Evolutionary conservation across 164 flowering plant genomes (phyloP), one percentile per base, ranked within the genome.

Genomic region (Chloranthus sessilifolius): DNA sequence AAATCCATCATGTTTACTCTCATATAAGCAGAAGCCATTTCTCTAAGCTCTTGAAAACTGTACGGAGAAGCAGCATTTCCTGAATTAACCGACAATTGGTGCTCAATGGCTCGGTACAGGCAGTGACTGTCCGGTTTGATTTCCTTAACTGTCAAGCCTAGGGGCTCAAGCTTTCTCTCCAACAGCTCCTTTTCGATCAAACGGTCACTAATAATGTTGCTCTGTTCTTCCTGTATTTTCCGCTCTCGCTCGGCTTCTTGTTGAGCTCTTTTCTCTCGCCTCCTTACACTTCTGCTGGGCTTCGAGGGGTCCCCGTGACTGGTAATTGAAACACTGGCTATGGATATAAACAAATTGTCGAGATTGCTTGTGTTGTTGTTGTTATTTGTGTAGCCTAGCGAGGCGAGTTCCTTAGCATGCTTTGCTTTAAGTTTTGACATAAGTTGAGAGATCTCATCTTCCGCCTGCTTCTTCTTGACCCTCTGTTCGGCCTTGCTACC

Each of bases 401-500:
- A 76, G 46, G 89, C 85, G 41, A 92, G 94, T 65, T 92, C 96
- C 43, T 77, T 65, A 0, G 88, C 77, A 16, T 88, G 98, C 44
- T 65, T 79, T 60, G 76, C 85, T 61, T 82, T 83, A 27, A 92
- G 89, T 66, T 83, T 53, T 0, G 75, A 50, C 1, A 95, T 83
- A 22, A 85, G 83, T 37, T 41, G 59, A 30, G 87, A 69, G 39
- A 92, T 78, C 56, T 88, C 88, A 53, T 92, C 95, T 53, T 92
- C 98, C 38, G 88, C 97, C 52, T 80, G 88, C 69, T 92, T 92
- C 72, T 92, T 86, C 75, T 92, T 88, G 14, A 86, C 80, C 60
- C 88, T 92, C 69, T 88, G 98, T 54, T 92, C 97, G 27, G 96
- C 95, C 67, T 92, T 92, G 83, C 97, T 88, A 29, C 99, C 99